Evolutionary conservation across 192 early-diverging fungal genomes (phyloP).

Genomic region (Chytriomyces sp.): DNA sequence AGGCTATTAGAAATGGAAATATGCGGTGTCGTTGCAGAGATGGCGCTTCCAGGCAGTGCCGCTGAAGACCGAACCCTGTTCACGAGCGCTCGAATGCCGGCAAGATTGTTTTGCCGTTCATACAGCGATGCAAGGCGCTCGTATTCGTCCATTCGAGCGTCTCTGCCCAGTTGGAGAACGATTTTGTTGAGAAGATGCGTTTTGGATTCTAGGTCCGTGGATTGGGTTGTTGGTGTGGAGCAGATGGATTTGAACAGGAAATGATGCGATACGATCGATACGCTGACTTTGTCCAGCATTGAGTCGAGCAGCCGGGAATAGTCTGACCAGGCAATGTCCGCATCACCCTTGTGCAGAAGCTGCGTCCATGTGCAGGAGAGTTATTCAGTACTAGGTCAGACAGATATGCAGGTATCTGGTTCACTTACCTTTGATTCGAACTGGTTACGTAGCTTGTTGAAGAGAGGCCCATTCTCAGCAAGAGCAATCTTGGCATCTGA

Average conservation of each 20-base stretch:
- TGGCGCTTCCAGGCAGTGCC: background rate
- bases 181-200: conserved; percentile 13
- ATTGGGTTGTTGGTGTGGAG: background rate
- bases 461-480: background rate
- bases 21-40: background rate
- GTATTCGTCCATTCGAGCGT: conserved; percentile 5
- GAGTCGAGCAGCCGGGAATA: conserved; percentile 16
- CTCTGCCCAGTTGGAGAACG: conserved; percentile 4
- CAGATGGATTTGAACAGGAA: conserved; percentile 30
- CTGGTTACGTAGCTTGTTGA: conserved; percentile 20
- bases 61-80: background rate
- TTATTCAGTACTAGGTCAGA: background rate
- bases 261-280: conserved; percentile 25
- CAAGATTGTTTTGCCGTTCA: background rate
- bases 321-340: conserved; percentile 28
- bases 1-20: background rate
- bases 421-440: conserved; percentile 31
- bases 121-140: background rate
- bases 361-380: background rate
- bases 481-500: background rate
- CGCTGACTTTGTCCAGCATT: conserved; percentile 23
- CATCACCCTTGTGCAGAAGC: conserved; percentile 22
- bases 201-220: conserved; percentile 3
- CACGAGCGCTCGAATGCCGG: conserved; percentile 1
- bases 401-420: background rate